Evolutionary conservation across 352 stramenopile species (phyloP).

Genomic region (Blastocystis sp.): DNA sequence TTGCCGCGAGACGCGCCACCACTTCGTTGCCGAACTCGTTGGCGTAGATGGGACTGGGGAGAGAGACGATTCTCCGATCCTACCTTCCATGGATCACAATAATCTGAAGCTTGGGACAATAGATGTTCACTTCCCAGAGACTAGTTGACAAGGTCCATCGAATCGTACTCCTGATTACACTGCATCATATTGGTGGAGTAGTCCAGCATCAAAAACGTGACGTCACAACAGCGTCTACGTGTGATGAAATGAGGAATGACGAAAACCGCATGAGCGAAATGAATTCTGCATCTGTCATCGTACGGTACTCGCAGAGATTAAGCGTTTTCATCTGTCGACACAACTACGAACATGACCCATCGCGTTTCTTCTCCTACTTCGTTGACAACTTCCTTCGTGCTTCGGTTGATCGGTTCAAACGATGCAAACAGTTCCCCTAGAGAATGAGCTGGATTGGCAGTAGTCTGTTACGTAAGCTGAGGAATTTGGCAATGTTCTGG

Average conservation of each 20-base stretch:
- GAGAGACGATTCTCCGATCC: neutral
- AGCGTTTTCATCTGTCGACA: constrained; percentile 55
- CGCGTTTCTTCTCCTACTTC: neutral
- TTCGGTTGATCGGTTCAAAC: constrained; percentile 41
- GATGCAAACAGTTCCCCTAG: constrained; percentile 39
- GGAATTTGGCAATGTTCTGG: constrained; percentile 49
- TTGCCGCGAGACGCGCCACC: neutral
- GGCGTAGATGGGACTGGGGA: constrained; percentile 18
- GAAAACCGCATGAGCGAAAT: constrained; percentile 19
- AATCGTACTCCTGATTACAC: constrained; percentile 32
- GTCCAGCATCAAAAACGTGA: constrained; percentile 38
- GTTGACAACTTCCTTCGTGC: constrained; percentile 45
- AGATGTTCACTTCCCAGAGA: constrained; percentile 52
- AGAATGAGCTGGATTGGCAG: too few species aligned
- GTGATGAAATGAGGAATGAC: neutral
- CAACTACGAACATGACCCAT: neutral
- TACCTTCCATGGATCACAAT: constrained; percentile 45
- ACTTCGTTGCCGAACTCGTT: constrained; percentile 21
- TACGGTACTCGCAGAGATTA: constrained; percentile 13
- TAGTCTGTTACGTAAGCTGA: constrained; percentile 46
- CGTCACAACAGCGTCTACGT: constrained; percentile 38
- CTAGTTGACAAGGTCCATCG: neutral
- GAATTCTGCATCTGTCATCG: constrained; percentile 30
- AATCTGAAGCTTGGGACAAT: constrained; percentile 49
- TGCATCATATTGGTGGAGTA: neutral